Conservation (phyloP, 108 stramenopile genomes). For the Skeletonema tropicum region DNA sequence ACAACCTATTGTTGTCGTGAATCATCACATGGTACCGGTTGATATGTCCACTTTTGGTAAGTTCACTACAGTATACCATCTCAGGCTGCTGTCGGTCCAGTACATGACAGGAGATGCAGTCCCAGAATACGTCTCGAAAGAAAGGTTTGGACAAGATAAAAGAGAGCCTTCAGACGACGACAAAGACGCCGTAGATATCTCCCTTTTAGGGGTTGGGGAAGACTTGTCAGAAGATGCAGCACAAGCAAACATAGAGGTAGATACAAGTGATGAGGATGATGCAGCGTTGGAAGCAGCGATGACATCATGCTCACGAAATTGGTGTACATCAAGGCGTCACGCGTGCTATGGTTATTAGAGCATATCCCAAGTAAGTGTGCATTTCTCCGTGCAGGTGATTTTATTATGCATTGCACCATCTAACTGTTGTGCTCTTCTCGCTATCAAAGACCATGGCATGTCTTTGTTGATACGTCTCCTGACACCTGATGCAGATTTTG, state of each 20-base stretch:
- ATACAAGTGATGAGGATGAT: slow-evolving; percentile 48
- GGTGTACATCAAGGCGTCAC: slow-evolving; percentile 83
- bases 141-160: slow-evolving; percentile 14
- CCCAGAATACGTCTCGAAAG: slow-evolving; percentile 54
- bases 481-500: slow-evolving; percentile 89
- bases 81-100: slow-evolving; percentile 83
- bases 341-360: slow-evolving; percentile 88
- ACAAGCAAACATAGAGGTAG: slow-evolving; percentile 11
- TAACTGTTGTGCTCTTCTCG: slow-evolving; percentile 6
- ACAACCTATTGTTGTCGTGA: slow-evolving; percentile 81
- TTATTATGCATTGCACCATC: background rate
- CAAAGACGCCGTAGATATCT: slow-evolving; percentile 4
- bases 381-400: background rate
- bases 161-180: slow-evolving; percentile 17
- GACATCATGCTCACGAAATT: slow-evolving; percentile 77
- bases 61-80: slow-evolving; percentile 84
- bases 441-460: slow-evolving; percentile 79
- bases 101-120: slow-evolving; percentile 75
- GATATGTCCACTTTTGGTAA: slow-evolving; percentile 55
- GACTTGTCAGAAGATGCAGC: slow-evolving; percentile 4
- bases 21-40: slow-evolving; percentile 88
- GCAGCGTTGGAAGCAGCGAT: slow-evolving; percentile 81
- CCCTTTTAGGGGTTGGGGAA: slow-evolving; percentile 18
- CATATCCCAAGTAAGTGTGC: slow-evolving; percentile 79
- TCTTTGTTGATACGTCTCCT: slow-evolving; percentile 89